Conservation (phyloP, 805 yeast species). For the Metschnikowia aberdeeniae region DNA sequence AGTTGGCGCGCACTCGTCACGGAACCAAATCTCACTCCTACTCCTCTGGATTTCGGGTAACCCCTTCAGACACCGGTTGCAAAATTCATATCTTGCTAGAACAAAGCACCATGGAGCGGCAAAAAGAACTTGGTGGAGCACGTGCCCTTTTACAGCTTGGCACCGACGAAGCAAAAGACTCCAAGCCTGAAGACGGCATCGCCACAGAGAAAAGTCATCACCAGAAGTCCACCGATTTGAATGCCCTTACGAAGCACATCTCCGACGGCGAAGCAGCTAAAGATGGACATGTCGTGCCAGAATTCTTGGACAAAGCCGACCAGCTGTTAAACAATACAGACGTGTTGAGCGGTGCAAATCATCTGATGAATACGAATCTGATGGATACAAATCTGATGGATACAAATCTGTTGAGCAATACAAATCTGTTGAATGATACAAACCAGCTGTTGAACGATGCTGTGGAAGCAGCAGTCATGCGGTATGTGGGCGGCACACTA, state of each 20-base stretch:
- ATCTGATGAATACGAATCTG: too few relatives aligned
- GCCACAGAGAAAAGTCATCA: background rate
- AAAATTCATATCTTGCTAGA: slow-evolving; percentile 5
- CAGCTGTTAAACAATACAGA: slow-evolving; percentile 23
- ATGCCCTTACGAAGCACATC: background rate
- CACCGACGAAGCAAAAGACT: slow-evolving; percentile 19
- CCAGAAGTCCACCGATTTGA: background rate
- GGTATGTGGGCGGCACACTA: slow-evolving; percentile 63
- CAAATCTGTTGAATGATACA: too few relatives aligned
- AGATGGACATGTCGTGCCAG: slow-evolving; percentile 3
- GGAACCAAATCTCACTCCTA: background rate
- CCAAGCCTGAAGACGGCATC: background rate
- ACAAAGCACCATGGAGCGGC: slow-evolving; percentile 25
- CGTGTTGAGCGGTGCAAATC: background rate
- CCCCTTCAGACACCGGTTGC: slow-evolving; percentile 19
- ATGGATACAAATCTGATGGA: too few relatives aligned
- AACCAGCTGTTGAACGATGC: slow-evolving; percentile 43
- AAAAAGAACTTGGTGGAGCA: slow-evolving; percentile 44
- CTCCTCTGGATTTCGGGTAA: slow-evolving; percentile 16
- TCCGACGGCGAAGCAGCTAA: background rate
- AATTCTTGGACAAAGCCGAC: slow-evolving; percentile 23
- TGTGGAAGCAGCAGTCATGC: slow-evolving; percentile 78
- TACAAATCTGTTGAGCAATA: too few relatives aligned
- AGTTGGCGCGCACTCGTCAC: slow-evolving; percentile 2
- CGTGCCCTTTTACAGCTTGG: slow-evolving; percentile 43